Base-by-base conservation (phyloP, 192 early-diverging fungal species). In the Chytriomyces sp. region DNA sequence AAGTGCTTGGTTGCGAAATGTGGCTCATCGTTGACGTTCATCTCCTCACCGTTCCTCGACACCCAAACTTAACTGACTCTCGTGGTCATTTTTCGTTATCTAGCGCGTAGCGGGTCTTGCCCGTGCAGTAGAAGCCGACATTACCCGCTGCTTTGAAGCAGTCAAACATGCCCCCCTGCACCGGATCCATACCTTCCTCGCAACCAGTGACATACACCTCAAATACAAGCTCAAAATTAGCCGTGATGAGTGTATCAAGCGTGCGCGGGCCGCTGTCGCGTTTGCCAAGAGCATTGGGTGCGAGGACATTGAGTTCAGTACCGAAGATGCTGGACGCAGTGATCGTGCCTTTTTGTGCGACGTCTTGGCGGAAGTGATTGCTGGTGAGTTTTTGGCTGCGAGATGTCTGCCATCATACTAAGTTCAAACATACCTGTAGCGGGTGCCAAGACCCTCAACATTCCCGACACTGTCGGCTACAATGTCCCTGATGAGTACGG, bases 401-500 rank as follows among this genome's bases (percentile, higher is more conserved):
- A 8, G 12, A 8, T 34, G 59, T 61, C 25, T 14, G 10, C 14
- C 3, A 92, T 95, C 3, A 37, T 14, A 39, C 38, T 65, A 41
- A 30, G 30, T 58, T 28, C 41, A 44, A 44, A n/a, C 30, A 3
- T 49, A 25, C 34, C 28, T 65, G 84, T 86, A 67, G 95, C 95
- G 10, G 96, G 96, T 39, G 96, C 94, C 14, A 93, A 92, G 1
- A 98, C 95, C 5, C 78, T 98, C 57, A 98, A 98, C 78, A 96
- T 98, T 63, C 95, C 96, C n/a, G 96, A 98, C 75, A 98, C 96
- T 0, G 96, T 98, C 30, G 96, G 96, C 0, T 97, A 97, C 84
- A 95, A 92, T 75, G 92, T 85, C 25, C 96, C 96, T 5, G 84
- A 89, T 52, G 91, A 98, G 80, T 96, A 94, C 77, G 96, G 95